phyloP scores from a whole-genome alignment of 495 filamentous ascomycete genomes.

The Hypoxylon cercidicola region DNA sequence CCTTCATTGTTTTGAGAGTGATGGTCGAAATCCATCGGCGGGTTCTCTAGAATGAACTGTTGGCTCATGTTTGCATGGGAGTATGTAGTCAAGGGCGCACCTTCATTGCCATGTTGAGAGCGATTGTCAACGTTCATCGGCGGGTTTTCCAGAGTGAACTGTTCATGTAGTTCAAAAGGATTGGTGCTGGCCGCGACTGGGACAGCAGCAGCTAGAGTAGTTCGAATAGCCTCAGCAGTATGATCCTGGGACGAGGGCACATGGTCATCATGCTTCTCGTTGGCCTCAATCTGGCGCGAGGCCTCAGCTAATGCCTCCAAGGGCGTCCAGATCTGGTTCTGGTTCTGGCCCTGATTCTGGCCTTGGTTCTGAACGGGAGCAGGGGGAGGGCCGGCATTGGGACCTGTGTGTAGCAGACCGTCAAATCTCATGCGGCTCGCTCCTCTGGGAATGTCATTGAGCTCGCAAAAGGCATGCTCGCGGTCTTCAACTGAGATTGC shows the following conservation, averaged over 20 bases:
- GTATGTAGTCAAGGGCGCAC: too few species aligned
- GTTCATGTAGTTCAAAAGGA: slow-evolving; percentile 60
- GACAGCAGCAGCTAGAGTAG: slow-evolving; percentile 34
- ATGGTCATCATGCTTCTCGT: slow-evolving; percentile 60
- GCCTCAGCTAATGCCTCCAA: slow-evolving; percentile 85
- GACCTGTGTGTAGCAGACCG: slow-evolving; percentile 38
- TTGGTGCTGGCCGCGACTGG: slow-evolving; percentile 34
- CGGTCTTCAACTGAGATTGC: slow-evolving; percentile 74
- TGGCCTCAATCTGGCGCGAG: slow-evolving; percentile 72
- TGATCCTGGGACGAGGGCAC: slow-evolving; percentile 21
- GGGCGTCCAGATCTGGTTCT: slow-evolving; percentile 73
- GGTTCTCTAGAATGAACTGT: too few species aligned
- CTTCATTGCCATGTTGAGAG: slow-evolving; percentile 46
- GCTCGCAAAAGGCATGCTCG: slow-evolving; percentile 67
- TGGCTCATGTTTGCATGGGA: too few species aligned
- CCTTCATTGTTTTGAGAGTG: too few species aligned
- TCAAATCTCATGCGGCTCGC: slow-evolving; percentile 49
- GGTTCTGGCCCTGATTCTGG: slow-evolving; percentile 46
- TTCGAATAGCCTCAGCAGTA: slow-evolving; percentile 29
- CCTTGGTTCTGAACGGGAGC: slow-evolving; percentile 32
- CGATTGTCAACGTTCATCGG: slow-evolving; percentile 52
- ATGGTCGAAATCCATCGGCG: too few species aligned
- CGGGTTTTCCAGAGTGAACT: slow-evolving; percentile 59
- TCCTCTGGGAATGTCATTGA: slow-evolving; percentile 54
- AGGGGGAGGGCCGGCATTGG: slow-evolving; percentile 28